Percentiles rank a stretch among this genome's conserved stretches.
phyloP scores from a whole-genome alignment of 169 alveolate species.

The Plasmodium blacklocki region DNA sequence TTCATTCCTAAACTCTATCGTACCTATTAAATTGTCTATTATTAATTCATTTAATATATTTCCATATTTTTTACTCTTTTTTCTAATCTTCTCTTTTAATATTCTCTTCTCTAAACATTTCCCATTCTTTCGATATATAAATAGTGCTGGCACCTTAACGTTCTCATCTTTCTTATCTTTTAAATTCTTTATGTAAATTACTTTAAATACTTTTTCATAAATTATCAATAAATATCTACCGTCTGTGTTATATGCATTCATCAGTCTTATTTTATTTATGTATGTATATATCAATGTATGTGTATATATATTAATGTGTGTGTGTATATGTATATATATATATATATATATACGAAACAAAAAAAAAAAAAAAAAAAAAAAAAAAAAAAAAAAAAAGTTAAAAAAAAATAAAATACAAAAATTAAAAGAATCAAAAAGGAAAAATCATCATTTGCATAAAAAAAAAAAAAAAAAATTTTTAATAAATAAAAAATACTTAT shows the following conservation, averaged over 20 bases:
- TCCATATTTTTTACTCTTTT: conserved; percentile 60
- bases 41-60: conserved; percentile 55
- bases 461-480: background rate
- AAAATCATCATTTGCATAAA: background rate
- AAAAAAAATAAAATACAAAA: background rate
- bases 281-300: background rate
- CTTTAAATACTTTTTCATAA: conserved; percentile 75
- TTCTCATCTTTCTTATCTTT: conserved; percentile 59
- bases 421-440: background rate
- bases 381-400: background rate
- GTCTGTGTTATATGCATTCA: conserved; percentile 73
- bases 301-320: background rate
- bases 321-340: background rate
- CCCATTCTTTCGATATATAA: conserved; percentile 55
- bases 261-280: conserved; percentile 17
- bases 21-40: conserved; percentile 63
- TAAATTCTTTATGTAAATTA: conserved; percentile 70
- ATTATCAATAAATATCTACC: conserved; percentile 69
- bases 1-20: conserved; percentile 40
- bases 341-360: background rate
- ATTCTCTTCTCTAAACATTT: conserved; percentile 63
- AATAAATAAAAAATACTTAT: background rate
- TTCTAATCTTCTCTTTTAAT: conserved; percentile 54
- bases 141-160: conserved; percentile 41
- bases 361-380: background rate